phyloP scores from a whole-genome alignment of 148 eudicot species.

The Pouteria glomerata region DNA sequence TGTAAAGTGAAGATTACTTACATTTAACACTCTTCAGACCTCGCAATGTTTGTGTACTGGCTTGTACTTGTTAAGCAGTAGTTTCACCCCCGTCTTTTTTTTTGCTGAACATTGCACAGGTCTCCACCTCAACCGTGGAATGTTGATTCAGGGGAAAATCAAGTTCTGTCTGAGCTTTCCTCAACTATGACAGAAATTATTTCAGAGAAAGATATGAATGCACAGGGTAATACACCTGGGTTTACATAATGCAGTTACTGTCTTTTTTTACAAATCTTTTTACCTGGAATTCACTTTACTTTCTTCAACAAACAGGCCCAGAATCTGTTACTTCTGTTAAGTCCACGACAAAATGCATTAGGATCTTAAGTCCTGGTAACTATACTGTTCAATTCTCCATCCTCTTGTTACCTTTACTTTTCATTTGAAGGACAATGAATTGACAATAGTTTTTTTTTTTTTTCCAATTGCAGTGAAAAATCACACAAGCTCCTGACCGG shows the following conservation, averaged over 20 bases:
- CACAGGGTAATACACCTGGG: conserved; percentile 31
- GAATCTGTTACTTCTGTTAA: conserved; percentile 58
- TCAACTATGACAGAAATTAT: conserved; percentile 39
- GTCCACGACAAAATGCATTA: conserved; percentile 62
- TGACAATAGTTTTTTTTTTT: not conserved
- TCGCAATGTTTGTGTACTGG: no score
- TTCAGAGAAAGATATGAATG: conserved; percentile 38
- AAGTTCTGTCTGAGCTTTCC: conserved; percentile 33
- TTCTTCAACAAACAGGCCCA: conserved; percentile 34
- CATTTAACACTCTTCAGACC: no score
- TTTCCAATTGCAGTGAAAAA: conserved; percentile 43
- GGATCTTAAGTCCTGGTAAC: conserved; percentile 72
- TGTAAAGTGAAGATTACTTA: no score
- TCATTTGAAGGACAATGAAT: not conserved
- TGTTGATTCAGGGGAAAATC: conserved; percentile 30
- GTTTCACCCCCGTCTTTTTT: not conserved
- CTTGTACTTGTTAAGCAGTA: no score
- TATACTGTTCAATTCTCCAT: not conserved
- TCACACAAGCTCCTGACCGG: conserved; percentile 22
- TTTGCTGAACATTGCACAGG: conserved; percentile 29
- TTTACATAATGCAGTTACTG: no score
- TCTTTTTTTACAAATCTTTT: not conserved
- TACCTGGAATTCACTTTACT: conserved; percentile 9
- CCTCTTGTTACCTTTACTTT: not conserved
- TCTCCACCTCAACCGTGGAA: conserved; percentile 26